Percentiles rank a stretch among this genome's conserved stretches.
These are phyloP conservation scores for Agrostemma githago DNA, from an alignment of 148 eudicot species.

Conservation along the genomic window DNA sequence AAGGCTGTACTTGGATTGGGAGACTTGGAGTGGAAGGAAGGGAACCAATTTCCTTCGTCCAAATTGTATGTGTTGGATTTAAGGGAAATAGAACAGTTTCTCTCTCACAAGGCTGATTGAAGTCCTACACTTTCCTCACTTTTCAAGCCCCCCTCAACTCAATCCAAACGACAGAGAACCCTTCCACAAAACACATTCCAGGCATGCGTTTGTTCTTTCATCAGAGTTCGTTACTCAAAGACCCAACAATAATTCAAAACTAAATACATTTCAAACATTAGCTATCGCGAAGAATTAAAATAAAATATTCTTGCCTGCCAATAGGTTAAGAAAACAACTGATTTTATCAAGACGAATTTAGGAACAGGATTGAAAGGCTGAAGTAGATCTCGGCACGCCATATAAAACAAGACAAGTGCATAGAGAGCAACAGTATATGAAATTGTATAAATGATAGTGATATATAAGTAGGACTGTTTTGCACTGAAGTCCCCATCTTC, in stretches of 20 bases:
- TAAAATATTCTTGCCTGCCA: conserved; percentile 70
- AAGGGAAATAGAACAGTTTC: background rate
- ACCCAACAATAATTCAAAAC: background rate
- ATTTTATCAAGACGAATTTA: conserved; percentile 86
- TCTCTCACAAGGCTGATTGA: background rate
- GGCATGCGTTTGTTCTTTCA: background rate
- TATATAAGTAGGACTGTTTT: conserved; percentile 76
- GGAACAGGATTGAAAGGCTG: conserved; percentile 97
- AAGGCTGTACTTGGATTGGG: background rate
- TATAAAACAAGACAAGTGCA: conserved; percentile 84
- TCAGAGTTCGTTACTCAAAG: background rate
- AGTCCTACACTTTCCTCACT: background rate
- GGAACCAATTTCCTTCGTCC: background rate
- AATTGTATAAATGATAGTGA: conserved; percentile 84
- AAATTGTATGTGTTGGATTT: background rate
- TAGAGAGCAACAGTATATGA: conserved; percentile 91
- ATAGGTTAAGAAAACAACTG: conserved; percentile 92
- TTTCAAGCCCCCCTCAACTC: background rate
- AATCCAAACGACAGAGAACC: background rate
- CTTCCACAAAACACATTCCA: background rate
- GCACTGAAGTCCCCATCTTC: conserved; percentile 92
- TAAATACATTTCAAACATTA: background rate
- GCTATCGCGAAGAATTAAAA: background rate
- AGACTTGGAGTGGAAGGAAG: background rate
- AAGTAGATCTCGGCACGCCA: conserved; percentile 95